Conservation (phyloP, 345 rosid genomes). For the Brassica juncea region DNA sequence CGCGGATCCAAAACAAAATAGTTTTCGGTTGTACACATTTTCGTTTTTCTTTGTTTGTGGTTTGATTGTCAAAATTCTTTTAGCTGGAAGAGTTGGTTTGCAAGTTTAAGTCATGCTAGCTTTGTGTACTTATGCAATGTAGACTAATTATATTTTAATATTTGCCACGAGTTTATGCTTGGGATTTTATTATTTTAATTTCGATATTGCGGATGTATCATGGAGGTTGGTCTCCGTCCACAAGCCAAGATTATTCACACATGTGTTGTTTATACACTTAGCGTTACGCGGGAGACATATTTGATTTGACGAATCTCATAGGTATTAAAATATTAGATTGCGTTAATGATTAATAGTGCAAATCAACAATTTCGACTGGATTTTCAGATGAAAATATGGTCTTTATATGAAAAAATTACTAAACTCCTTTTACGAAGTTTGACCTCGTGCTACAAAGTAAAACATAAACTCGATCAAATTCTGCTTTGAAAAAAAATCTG, state of each 20-base stretch:
- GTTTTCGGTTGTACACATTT: slow-evolving; percentile 19
- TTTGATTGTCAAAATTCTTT: slow-evolving; percentile 17
- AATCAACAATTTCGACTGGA: neutral
- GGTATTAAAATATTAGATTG: neutral
- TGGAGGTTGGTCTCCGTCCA: slow-evolving; percentile 12
- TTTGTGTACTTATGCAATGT: slow-evolving; percentile 27
- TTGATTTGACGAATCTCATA: neutral
- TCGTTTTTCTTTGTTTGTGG: neutral
- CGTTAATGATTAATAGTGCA: neutral
- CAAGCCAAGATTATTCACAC: slow-evolving; percentile 14
- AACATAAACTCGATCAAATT: neutral
- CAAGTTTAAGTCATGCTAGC: slow-evolving; percentile 24
- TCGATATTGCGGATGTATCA: neutral
- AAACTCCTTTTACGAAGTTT: neutral
- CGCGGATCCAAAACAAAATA: slow-evolving; percentile 33
- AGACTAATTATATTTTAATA: neutral
- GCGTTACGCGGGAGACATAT: neutral
- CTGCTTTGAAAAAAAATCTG: neutral
- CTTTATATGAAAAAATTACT: neutral
- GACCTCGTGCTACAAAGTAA: neutral
- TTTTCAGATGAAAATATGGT: neutral
- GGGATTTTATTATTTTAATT: neutral
- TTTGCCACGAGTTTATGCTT: slow-evolving; percentile 21
- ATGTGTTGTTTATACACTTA: neutral
- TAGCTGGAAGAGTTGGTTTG: slow-evolving; percentile 31